A percentile compares a stretch with the other conserved stretches of the same genome.
Evolutionary conservation across 192 early-diverging fungal species (phyloP).

Genomic region (Dissophora globulifera): DNA sequence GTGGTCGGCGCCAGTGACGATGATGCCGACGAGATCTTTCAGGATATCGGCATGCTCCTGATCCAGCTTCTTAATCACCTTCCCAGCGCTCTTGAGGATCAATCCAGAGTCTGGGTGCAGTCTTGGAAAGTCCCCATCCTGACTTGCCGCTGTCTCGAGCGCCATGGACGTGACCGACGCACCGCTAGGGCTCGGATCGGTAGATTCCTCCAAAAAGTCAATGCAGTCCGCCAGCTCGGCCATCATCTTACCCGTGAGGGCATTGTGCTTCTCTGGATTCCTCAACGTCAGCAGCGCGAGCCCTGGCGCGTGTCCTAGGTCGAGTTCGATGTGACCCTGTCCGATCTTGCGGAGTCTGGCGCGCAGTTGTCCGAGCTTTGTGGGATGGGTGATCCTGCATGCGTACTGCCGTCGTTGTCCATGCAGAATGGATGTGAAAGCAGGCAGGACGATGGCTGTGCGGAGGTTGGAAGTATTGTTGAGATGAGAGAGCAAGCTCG

Average conservation of each 20-base stretch:
- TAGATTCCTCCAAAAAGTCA: constrained; percentile 54
- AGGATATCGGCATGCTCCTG: not conserved
- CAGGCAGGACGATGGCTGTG: no score
- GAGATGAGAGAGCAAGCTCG: no score
- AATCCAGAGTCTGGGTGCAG: constrained; percentile 36
- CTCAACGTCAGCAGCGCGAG: constrained; percentile 56
- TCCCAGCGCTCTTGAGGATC: constrained; percentile 23
- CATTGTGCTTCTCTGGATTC: constrained; percentile 64
- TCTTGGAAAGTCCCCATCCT: not conserved
- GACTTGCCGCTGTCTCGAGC: not conserved
- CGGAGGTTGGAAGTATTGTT: no score
- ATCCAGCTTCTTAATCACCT: not conserved
- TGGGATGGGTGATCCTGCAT: constrained; percentile 43
- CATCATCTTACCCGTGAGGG: constrained; percentile 71
- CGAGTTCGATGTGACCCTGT: constrained; percentile 53
- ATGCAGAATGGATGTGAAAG: no score
- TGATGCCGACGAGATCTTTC: constrained; percentile 49
- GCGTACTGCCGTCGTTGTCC: constrained; percentile 1
- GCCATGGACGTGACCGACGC: not conserved
- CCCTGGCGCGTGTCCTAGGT: constrained; percentile 48
- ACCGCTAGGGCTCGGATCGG: not conserved
- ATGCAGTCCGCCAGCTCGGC: constrained; percentile 66
- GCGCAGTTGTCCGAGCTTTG: constrained; percentile 48
- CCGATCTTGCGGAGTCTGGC: constrained; percentile 51
- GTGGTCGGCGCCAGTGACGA: constrained; percentile 51